Base-by-base conservation (phyloP, 2,329 filamentous ascomycete species). In the Coniosporium tulheliwenetii region DNA sequence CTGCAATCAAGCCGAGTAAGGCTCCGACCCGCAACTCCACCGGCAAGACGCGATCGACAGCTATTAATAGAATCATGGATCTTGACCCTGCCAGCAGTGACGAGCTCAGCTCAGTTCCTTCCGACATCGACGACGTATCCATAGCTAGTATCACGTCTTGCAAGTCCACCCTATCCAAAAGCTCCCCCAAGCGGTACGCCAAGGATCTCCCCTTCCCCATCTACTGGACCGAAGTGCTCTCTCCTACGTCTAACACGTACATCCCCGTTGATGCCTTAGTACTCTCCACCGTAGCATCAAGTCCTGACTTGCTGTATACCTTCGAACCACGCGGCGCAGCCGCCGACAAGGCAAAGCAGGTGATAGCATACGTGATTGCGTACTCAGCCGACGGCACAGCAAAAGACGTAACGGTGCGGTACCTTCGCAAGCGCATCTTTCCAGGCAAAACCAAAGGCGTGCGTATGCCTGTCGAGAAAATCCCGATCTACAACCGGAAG, bases 331-430 rank as follows among this genome's bases (percentile, higher is more conserved):
- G 85, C 10, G 87, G 89, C 5, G 73, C 70, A 31, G 85, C 82
- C 54, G 85, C 87, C 1, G 85, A 94, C 30, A 85, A 81, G 51
- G 77, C 81, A 0, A 89, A 85, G 50, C 89, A 96, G 57, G 76
- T 93, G 10, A 85, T 94, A 52, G 83, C 84, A 37, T 98, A 98
- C 52, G 73, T 93, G 2, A 68, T 96, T 14, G 87, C 81, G 0
- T 85, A 83, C 59, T 85, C 83, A 0, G 62, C 75, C 2, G 87
- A 96, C 54, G 85, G 84, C 2, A 87, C 85, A 0, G 87, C 85
- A 10, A 96, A 96, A 56, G 91, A 98, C 55, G 82, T 98, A 12
- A 98, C 91, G 0, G 79, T 91, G 9, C 75, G 91, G 26, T 98
- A 98, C 57, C 65, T 98, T 7, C 87, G 81, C 52, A 76, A 80